A percentile compares a stretch with the other conserved stretches of the same genome.
Evolutionary conservation across 768 basidiomycete species (phyloP).

Genomic region (Lactifluus piperatus): DNA sequence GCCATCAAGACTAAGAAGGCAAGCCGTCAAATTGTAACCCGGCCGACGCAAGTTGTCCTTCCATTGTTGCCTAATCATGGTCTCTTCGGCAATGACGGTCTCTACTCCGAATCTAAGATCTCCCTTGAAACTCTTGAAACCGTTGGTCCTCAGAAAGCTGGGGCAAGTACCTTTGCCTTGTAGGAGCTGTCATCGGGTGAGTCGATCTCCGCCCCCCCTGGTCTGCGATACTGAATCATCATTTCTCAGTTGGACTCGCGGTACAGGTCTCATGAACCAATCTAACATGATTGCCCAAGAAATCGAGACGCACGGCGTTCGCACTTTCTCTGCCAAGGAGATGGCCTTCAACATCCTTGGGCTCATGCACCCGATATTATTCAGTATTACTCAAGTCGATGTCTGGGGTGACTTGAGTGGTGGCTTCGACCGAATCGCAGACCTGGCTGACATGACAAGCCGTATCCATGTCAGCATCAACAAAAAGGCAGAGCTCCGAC

Average conservation of each 20-base stretch:
- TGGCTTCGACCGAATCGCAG: conserved; percentile 88
- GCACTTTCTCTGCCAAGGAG: too few species aligned
- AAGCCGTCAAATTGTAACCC: too few species aligned
- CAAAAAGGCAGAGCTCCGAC: conserved; percentile 86
- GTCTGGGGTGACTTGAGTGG: too few species aligned
- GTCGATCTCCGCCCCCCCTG: too few species aligned
- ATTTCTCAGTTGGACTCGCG: conserved; percentile 99
- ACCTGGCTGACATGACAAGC: conserved; percentile 84
- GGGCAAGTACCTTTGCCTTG: too few species aligned
- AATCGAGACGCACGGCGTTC: conserved; percentile 87
- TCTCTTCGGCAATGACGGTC: conserved; percentile 93
- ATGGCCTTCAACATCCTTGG: conserved; percentile 92
- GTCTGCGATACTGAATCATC: too few species aligned
- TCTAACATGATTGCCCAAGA: conserved; percentile 93
- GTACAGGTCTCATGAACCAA: conserved; percentile 93
- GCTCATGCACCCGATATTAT: conserved; percentile 96
- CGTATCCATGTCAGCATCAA: conserved; percentile 77
- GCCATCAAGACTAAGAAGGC: conserved; percentile 99
- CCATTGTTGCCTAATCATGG: conserved; percentile 98
- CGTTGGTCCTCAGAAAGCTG: too few species aligned
- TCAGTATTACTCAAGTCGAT: conserved; percentile 99
- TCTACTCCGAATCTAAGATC: conserved; percentile 98
- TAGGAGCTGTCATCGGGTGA: too few species aligned
- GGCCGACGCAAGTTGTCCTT: conserved; percentile 95
- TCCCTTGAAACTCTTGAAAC: too few species aligned